These are phyloP conservation scores for Populus ilicifolia DNA, from an alignment of 345 rosid genomes.

Conservation along the genomic window DNA sequence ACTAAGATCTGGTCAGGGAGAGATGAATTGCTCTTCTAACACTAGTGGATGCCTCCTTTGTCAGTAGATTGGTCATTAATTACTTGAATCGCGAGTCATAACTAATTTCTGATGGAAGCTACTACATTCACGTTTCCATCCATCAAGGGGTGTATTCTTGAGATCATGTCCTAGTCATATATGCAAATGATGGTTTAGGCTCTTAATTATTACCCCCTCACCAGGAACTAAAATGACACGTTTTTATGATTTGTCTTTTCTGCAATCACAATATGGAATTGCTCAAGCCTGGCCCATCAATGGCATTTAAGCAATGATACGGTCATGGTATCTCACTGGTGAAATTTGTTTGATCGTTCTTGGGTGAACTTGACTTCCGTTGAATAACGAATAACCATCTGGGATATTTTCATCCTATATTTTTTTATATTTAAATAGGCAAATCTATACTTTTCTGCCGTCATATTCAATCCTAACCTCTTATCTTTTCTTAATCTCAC, in stretches of 20 bases:
- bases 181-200: not conserved
- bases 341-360: not conserved
- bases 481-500: constrained; percentile 9
- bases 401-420: not conserved
- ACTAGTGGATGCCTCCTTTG: not conserved
- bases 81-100: not conserved
- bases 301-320: not conserved
- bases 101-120: not conserved
- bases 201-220: not conserved
- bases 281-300: not conserved
- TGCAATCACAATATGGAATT: not conserved
- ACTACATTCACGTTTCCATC: not conserved
- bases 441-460: not conserved
- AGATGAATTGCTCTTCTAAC: not conserved
- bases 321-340: not conserved
- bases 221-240: not conserved
- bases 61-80: not conserved
- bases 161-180: not conserved
- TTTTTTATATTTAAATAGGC: not conserved
- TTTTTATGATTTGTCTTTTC: not conserved
- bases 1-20: not conserved
- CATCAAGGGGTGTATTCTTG: no score
- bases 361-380: not conserved
- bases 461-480: not conserved
- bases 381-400: not conserved